Percentiles rank a stretch among this genome's conserved stretches.
Evolutionary conservation across 2,329 filamentous ascomycete species (phyloP).

Genomic region (Fusarium caatingaense): DNA sequence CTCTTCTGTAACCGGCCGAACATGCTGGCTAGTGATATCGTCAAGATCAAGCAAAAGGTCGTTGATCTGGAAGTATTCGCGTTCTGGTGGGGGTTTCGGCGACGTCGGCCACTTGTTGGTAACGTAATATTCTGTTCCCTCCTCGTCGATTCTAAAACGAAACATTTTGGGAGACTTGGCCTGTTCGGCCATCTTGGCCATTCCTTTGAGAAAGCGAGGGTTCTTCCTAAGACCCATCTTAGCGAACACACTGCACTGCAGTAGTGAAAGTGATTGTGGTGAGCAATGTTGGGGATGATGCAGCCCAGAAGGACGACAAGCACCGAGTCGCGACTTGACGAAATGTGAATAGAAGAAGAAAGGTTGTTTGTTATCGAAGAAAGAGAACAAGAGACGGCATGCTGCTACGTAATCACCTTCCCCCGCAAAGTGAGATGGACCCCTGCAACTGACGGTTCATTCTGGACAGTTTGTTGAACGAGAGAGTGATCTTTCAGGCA

Average conservation of each 20-base stretch:
- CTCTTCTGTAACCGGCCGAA: constrained; percentile 55
- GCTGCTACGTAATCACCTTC: constrained; percentile 23
- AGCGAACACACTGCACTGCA: neutral
- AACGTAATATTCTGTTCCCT: constrained; percentile 46
- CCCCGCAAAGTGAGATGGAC: constrained; percentile 34
- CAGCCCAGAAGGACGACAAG: neutral
- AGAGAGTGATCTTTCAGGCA: constrained; percentile 17
- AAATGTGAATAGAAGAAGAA: neutral
- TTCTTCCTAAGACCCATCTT: constrained; percentile 24
- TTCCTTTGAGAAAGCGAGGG: constrained; percentile 17
- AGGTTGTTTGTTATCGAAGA: neutral
- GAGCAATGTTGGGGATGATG: neutral
- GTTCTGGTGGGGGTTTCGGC: constrained; percentile 21
- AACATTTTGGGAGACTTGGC: constrained; percentile 41
- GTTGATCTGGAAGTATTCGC: constrained; percentile 56
- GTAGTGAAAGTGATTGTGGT: neutral
- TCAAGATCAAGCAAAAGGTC: constrained; percentile 64
- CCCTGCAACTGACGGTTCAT: constrained; percentile 20
- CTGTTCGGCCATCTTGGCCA: neutral
- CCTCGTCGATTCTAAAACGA: constrained; percentile 21
- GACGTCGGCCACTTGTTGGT: constrained; percentile 32
- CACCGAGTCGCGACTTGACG: neutral
- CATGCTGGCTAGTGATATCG: constrained; percentile 56
- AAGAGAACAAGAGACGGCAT: neutral
- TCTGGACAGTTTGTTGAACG: neutral